These are phyloP conservation scores for Fallopia convolvulus DNA, from an alignment of 148 eudicot genomes.

Conservation along the genomic window DNA sequence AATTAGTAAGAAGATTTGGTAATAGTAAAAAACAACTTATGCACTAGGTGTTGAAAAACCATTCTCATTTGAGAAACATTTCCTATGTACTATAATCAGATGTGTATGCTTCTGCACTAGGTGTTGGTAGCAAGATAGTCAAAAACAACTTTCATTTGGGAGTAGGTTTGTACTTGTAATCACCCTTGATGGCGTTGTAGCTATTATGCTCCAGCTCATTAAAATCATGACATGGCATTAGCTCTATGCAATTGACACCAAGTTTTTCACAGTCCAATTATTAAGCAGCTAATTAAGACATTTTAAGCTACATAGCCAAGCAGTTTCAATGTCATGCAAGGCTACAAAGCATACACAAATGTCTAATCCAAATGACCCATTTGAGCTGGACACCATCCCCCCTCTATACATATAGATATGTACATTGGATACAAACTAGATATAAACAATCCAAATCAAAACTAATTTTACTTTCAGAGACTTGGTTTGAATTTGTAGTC, in stretches of 20 bases:
- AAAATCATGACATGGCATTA: conserved; percentile 99
- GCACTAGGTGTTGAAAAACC: not conserved
- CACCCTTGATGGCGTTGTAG: conserved; percentile 90
- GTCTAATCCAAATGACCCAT: not conserved
- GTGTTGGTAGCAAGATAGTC: not conserved
- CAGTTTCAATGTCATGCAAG: not conserved
- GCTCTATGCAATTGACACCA: conserved; percentile 94
- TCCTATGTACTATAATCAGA: not conserved
- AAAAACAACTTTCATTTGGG: not conserved
- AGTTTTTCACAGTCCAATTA: conserved; percentile 23
- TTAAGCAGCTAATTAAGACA: not conserved
- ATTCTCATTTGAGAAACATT: not conserved
- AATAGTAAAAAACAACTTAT: conserved; percentile 2
- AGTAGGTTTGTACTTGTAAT: conserved; percentile 52
- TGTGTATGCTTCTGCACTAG: not conserved
- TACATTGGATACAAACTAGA: not conserved
- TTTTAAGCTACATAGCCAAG: not conserved
- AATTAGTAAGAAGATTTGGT: conserved; percentile 15
- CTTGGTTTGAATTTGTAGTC: not conserved
- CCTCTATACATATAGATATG: not conserved
- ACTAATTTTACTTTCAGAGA: not conserved
- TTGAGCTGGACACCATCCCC: not conserved
- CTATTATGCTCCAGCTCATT: conserved; percentile 87
- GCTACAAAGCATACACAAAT: not conserved
- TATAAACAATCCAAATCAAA: not conserved